Evolutionary conservation across 257 asterid genomes (phyloP).

Genomic region (Gentiana straminea): DNA sequence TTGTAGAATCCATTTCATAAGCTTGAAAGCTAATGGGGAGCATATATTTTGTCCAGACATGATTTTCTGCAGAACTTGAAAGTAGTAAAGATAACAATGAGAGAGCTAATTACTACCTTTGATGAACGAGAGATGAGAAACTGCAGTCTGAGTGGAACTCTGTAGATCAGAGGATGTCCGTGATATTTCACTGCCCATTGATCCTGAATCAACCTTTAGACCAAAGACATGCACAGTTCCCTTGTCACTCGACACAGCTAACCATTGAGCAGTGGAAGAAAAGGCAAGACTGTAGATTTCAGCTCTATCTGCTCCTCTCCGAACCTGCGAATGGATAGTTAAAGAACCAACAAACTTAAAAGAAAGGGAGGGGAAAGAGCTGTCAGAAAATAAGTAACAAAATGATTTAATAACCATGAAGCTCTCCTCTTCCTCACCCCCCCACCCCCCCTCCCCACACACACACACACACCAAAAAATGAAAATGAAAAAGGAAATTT

Average conservation of each 20-base stretch:
- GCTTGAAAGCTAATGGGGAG: no score
- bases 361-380: neutral
- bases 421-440: no score
- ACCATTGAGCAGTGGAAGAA: slow-evolving; percentile 25
- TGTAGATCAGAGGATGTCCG: slow-evolving; percentile 1
- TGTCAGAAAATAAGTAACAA: no score
- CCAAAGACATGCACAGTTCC: slow-evolving; percentile 86
- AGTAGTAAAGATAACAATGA: neutral
- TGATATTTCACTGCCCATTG: slow-evolving; percentile 4
- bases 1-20: no score
- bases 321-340: slow-evolving; percentile 17
- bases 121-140: slow-evolving; percentile 9
- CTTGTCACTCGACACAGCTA: slow-evolving; percentile 94
- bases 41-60: no score
- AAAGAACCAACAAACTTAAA: neutral
- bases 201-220: slow-evolving; percentile 57
- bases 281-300: slow-evolving; percentile 8
- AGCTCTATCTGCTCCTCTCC: slow-evolving; percentile 10
- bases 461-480: no score
- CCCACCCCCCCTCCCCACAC: no score
- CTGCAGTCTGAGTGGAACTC: neutral
- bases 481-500: neutral
- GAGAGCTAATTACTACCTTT: neutral
- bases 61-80: no score
- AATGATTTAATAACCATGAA: no score